A percentile compares a stretch with the other conserved stretches of the same genome.
phyloP scores from a whole-genome alignment of 2,329 filamentous ascomycete species.

The Phialemonium atrogriseum region DNA sequence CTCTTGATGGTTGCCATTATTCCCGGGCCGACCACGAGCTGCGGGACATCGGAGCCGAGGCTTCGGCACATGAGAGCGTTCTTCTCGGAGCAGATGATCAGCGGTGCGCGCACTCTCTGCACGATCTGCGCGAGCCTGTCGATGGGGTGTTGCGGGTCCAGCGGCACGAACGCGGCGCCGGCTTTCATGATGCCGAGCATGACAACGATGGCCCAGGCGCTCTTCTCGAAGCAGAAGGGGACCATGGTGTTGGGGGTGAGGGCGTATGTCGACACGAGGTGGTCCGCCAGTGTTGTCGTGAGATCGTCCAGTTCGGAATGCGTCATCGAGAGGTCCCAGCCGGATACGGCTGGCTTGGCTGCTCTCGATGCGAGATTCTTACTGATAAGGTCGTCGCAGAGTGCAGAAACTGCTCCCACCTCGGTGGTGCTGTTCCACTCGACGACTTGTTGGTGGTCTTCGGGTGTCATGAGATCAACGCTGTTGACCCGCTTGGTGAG shows the following conservation, averaged over 20 bases:
- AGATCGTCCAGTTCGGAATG: constrained; percentile 18
- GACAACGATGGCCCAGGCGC: constrained; percentile 19
- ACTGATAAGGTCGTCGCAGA: constrained; percentile 9
- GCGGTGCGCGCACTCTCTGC: constrained; percentile 15
- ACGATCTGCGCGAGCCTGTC: constrained; percentile 26
- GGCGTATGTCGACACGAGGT: constrained; percentile 12
- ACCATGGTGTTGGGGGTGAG: constrained; percentile 21
- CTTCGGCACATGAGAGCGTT: constrained; percentile 4
- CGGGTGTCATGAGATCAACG: constrained; percentile 1
- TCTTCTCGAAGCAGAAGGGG: constrained; percentile 26
- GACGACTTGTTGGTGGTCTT: constrained; percentile 1
- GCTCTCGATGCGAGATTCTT: constrained; percentile 7
- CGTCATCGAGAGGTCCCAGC: constrained; percentile 21
- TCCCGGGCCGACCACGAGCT: too few species aligned
- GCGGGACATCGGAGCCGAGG: too few species aligned
- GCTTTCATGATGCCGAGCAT: constrained; percentile 24
- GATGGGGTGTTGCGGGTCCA: constrained; percentile 27
- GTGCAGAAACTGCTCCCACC: constrained; percentile 4
- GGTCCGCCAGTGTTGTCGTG: constrained; percentile 15
- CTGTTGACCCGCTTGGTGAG: constrained; percentile 1
- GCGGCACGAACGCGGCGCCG: constrained; percentile 19
- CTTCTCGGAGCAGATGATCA: constrained; percentile 8
- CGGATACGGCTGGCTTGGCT: constrained; percentile 17
- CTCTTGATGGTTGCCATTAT: too few species aligned
- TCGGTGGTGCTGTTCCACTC: constrained; percentile 1